Evolutionary conservation across 1,139 yeast species (phyloP), one percentile per base, ranked within the genome.

Genomic region (Yamadazyma friedrichii): DNA sequence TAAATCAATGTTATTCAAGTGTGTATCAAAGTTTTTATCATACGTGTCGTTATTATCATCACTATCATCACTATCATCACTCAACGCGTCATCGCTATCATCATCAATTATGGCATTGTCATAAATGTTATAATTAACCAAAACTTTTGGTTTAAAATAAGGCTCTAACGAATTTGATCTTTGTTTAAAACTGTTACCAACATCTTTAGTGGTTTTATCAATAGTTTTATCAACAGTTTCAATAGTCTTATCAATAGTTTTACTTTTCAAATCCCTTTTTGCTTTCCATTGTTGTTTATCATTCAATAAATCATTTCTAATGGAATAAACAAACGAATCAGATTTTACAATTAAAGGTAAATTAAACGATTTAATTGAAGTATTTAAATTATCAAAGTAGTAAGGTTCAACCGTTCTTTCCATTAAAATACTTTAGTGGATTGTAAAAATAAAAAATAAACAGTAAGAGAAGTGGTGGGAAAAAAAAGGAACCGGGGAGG

Each of bases 151-250:
- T 28, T 32, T 49, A 31, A 40, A 50, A 36, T 50, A 50, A 25
- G 54, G 54, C 28, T 50, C 54, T 32, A 50, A 45, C n/a, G 52
- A 48, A 39, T 50, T 39, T 6, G 54, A 48, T 43, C 54, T 48
- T 20, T 20, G 24, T 20, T 20, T 20, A 20, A 20, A 20, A 20
- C 24, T 20, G 24, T 20, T 20, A 20, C 8, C 24, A 20, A 20
- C 15, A 35, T 15, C 24, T 20, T 20, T 20, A 6, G 24, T 20
- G 8, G 24, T 5, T 20, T 20, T 20, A 20, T 20, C 24, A 20
- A 20, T 8, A 20, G 5, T 20, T 20, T 20, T 20, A 20, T 20
- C 24, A 20, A 20, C 15, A 35, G 15, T 8, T 20, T 20, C 8
- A 6, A 8, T 20, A 20, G 24, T 5, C 8, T 20, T 20, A 20